Evolutionary conservation across 768 basidiomycete species (phyloP).

Genomic region (Baorangia bicolor): DNA sequence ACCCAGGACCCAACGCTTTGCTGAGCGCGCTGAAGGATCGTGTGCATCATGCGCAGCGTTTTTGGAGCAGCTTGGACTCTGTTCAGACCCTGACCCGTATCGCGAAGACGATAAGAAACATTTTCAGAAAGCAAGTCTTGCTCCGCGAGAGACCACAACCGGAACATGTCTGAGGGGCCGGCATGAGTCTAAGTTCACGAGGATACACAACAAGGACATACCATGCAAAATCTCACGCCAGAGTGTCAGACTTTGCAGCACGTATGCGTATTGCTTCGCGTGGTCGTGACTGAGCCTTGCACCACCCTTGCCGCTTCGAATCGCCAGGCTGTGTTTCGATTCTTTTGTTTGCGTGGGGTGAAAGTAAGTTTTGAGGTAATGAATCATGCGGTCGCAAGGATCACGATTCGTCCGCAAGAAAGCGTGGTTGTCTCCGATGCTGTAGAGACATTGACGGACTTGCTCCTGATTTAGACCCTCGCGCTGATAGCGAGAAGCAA

Average conservation of each 20-base stretch:
- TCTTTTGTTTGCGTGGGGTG: slow-evolving; percentile 70
- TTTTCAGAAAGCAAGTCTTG: slow-evolving; percentile 76
- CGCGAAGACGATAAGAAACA: slow-evolving; percentile 74
- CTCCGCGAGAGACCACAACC: slow-evolving; percentile 78
- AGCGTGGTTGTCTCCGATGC: slow-evolving; percentile 88
- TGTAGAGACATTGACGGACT: slow-evolving; percentile 78
- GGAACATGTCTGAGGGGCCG: slow-evolving; percentile 71
- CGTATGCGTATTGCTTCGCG: slow-evolving; percentile 81
- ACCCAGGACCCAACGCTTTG: slow-evolving; percentile 80
- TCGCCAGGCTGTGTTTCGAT: slow-evolving; percentile 65
- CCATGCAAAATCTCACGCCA: slow-evolving; percentile 88
- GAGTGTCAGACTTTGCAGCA: slow-evolving; percentile 80
- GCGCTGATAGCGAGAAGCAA: slow-evolving; percentile 62
- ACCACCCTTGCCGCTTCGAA: slow-evolving; percentile 77
- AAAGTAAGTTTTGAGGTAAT: slow-evolving; percentile 73
- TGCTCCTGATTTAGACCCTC: slow-evolving; percentile 63
- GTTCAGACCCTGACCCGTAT: slow-evolving; percentile 90
- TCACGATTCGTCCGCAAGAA: slow-evolving; percentile 85
- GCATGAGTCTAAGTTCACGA: not conserved
- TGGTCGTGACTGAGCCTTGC: slow-evolving; percentile 84
- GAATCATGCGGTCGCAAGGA: slow-evolving; percentile 84
- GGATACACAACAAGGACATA: slow-evolving; percentile 28
- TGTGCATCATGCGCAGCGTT: slow-evolving; percentile 89
- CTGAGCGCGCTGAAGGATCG: slow-evolving; percentile 81
- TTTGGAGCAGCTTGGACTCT: slow-evolving; percentile 85